Base-by-base conservation (phyloP, 768 basidiomycete genomes). In the Auriscalpium microsporum region DNA sequence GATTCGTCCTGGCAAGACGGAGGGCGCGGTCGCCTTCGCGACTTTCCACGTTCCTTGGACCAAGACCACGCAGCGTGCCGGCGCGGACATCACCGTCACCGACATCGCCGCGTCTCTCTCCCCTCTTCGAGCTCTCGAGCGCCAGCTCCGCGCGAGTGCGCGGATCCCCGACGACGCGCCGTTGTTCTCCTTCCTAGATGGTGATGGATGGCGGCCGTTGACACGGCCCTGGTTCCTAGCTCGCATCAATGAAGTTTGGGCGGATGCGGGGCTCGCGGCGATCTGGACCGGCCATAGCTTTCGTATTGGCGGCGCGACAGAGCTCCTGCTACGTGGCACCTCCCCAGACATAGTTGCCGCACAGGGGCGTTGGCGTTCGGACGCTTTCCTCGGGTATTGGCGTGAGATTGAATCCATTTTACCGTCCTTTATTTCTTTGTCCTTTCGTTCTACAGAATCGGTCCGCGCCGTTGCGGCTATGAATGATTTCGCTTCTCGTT, bases 351-450 rank as follows among this genome's bases (percentile, higher is more conserved):
- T 67, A 5, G 63, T 67, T 9, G 50, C 44, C 37, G 52, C 45
- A 13, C 38, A 49, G 35, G 65, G 65, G 0, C 42, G 63, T 10
- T 67, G 65, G 65, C 37, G 45, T 8, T 67, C 65, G 5, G 38
- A 55, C 9, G 59, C 65, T 10, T 67, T 67, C 49, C 57, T 67
- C 7, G 42, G 42, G 11, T 67, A 67, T 40, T 65, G 65, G 65
- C 40, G 65, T 10, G 48, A 64, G 11, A 45, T 62, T 8, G 55
- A 57, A 42, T 23, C 42, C 9, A 60, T 60, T 37, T 17, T 60
- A 11, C 59, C 59, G 8, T 14, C 52, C 8, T 58, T 58, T 45
- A 51, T 58, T 42, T 42, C 40, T 7, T 3, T 42, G n/a, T 11
- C n/a, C 8, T 2, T 17, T 42, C 11, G 13, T 42, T 17, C 40